Evolutionary conservation across 306 rosid genomes (phyloP).

Genomic region (Sphenostylis stenocarpa): DNA sequence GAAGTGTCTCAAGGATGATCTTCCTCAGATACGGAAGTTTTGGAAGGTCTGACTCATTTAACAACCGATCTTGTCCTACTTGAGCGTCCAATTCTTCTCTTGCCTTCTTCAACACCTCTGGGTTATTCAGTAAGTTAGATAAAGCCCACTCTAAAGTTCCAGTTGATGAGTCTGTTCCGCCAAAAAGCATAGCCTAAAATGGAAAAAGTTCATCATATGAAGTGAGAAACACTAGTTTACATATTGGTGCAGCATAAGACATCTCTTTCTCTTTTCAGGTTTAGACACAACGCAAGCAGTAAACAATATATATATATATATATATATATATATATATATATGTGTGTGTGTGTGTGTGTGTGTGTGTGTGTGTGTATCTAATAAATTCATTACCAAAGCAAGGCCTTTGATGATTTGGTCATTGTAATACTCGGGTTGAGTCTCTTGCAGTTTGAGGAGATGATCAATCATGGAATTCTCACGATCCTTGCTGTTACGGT

Average conservation of each 20-base stretch:
- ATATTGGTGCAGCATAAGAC: not conserved
- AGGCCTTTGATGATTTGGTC: not conserved
- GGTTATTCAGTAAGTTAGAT: not conserved
- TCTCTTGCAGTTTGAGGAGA: not conserved
- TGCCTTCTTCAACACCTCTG: not conserved
- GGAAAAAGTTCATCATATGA: not conserved
- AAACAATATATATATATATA: not conserved
- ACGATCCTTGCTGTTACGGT: not conserved
- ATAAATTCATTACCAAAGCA: not conserved
- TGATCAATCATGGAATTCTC: not conserved
- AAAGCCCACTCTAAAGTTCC: not conserved
- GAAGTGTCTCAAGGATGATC: not conserved
- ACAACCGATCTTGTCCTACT: not conserved
- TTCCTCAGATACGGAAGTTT: constrained; percentile 9
- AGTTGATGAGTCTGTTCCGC: not conserved
- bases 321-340: too few relatives aligned
- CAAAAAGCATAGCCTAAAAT: not conserved
- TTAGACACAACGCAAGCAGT: not conserved
- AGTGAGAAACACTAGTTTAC: not conserved
- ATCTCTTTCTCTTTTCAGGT: not conserved
- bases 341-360: too few relatives aligned
- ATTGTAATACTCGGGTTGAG: not conserved
- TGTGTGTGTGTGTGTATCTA: too few relatives aligned
- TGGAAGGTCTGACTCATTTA: constrained; percentile 2
- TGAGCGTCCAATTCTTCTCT: not conserved